These are phyloP conservation scores for Alternaria brassicae DNA, from an alignment of 2,329 filamentous ascomycete genomes.

Conservation along the genomic window DNA sequence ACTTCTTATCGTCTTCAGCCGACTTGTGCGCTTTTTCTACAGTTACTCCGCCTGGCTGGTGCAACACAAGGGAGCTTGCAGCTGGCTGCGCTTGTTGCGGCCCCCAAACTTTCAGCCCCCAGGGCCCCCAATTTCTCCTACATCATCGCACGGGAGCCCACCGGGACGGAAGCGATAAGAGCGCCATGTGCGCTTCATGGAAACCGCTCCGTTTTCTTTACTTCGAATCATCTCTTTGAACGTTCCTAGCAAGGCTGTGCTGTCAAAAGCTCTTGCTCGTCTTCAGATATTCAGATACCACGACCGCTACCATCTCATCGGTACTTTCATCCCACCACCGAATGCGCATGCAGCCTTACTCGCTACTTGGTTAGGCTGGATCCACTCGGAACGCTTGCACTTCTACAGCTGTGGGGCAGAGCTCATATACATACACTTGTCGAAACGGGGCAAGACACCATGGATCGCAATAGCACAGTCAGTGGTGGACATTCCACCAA, in stretches of 20 bases:
- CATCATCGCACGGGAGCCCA: not conserved
- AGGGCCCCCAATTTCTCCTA: slow-evolving; percentile 14
- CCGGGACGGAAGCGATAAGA: not conserved
- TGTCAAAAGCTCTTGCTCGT: not conserved
- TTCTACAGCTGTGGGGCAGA: not conserved
- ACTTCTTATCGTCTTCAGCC: not conserved
- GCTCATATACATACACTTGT: not conserved
- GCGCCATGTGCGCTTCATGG: not conserved
- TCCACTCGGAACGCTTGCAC: not conserved
- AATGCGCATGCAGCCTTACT: not conserved
- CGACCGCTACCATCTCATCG: not conserved
- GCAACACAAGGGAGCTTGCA: not conserved
- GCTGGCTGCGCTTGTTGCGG: slow-evolving; percentile 4
- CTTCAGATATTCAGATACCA: not conserved
- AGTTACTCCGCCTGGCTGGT: not conserved
- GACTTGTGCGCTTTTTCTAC: too few relatives aligned
- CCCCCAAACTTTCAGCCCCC: slow-evolving; percentile 19
- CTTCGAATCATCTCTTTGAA: not conserved
- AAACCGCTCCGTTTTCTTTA: not conserved
- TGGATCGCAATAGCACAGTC: slow-evolving; percentile 14
- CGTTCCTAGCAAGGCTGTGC: not conserved
- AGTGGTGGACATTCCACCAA: slow-evolving; percentile 10
- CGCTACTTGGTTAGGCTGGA: not conserved
- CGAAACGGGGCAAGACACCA: not conserved
- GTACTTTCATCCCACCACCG: not conserved